Evolutionary conservation across 1,139 yeast species (phyloP).

Genomic region (Suzukiozyma palmioleophila): DNA sequence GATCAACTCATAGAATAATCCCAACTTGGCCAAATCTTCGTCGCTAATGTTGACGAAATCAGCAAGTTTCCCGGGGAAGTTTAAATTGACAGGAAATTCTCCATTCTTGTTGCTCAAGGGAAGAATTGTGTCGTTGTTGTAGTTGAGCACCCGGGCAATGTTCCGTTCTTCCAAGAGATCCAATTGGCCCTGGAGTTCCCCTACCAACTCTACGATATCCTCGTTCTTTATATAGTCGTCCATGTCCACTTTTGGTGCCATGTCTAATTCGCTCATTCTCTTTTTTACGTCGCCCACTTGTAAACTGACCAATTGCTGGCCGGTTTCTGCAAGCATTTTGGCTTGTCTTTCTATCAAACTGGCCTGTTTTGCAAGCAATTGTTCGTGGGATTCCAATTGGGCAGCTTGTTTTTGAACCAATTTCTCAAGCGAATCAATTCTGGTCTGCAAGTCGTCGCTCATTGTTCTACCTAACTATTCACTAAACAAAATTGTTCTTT

Average conservation of each 20-base stretch:
- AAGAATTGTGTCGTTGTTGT: constrained; percentile 13
- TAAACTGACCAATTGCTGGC: constrained; percentile 66
- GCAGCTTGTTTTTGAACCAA: constrained; percentile 24
- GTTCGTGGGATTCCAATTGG: constrained; percentile 33
- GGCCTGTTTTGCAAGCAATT: not conserved
- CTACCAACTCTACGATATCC: constrained; percentile 79
- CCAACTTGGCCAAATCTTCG: constrained; percentile 45
- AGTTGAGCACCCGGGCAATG: constrained; percentile 54
- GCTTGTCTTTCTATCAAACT: constrained; percentile 44
- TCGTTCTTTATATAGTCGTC: constrained; percentile 71
- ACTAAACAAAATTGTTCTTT: not conserved
- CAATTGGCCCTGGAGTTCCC: constrained; percentile 84
- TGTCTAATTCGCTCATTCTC: constrained; percentile 31
- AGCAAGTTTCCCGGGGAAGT: constrained; percentile 58
- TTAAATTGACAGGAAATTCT: constrained; percentile 48
- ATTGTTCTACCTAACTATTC: not conserved
- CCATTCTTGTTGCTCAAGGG: constrained; percentile 66
- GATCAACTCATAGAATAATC: constrained; percentile 67
- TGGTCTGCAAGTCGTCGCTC: not conserved
- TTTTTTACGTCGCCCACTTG: constrained; percentile 52
- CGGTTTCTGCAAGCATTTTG: constrained; percentile 52
- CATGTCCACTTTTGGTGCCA: constrained; percentile 32
- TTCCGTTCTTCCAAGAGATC: constrained; percentile 66
- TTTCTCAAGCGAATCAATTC: not conserved
- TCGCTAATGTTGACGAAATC: constrained; percentile 48